Conservation (phyloP, 2,329 filamentous ascomycete species). For the Dactylonectria macrodidyma region DNA sequence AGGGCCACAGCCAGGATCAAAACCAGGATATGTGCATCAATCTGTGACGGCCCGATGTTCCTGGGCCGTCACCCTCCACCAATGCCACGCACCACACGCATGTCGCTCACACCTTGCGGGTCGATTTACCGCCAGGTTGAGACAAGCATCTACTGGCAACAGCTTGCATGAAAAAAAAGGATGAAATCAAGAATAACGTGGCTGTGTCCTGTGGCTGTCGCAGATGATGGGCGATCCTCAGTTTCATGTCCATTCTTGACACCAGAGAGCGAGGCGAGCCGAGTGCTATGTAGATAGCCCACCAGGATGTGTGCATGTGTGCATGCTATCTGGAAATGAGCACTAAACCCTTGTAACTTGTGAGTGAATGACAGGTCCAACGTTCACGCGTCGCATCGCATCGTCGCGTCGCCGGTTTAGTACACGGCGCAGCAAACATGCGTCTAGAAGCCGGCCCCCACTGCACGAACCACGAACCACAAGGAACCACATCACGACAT, state of each 20-base stretch:
- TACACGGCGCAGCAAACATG: conserved; percentile 21
- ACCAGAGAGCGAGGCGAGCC: background rate
- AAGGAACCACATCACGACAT: conserved; percentile 28
- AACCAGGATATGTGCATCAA: conserved; percentile 28
- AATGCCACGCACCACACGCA: conserved; percentile 24
- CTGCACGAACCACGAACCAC: conserved; percentile 12
- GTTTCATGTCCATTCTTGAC: conserved; percentile 18
- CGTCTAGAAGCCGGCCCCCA: conserved; percentile 12
- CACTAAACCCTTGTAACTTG: conserved; percentile 1
- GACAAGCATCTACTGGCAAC: conserved; percentile 3
- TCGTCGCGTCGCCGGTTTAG: conserved; percentile 10
- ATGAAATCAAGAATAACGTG: conserved; percentile 20
- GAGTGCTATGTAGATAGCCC: background rate
- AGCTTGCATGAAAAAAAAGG: conserved; percentile 26
- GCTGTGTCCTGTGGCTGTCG: conserved; percentile 21
- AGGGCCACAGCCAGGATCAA: conserved; percentile 9
- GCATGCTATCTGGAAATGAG: conserved; percentile 7
- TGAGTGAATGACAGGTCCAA: background rate
- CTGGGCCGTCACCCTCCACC: conserved; percentile 28
- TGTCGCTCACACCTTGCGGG: conserved; percentile 12
- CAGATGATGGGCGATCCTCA: conserved; percentile 3
- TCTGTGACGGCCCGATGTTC: conserved; percentile 44
- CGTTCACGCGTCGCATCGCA: conserved; percentile 17
- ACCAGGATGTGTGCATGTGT: background rate
- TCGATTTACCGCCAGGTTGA: conserved; percentile 25